Base-by-base conservation (phyloP, 495 filamentous ascomycete genomes). In the Chaetomidium leptoderma region DNA sequence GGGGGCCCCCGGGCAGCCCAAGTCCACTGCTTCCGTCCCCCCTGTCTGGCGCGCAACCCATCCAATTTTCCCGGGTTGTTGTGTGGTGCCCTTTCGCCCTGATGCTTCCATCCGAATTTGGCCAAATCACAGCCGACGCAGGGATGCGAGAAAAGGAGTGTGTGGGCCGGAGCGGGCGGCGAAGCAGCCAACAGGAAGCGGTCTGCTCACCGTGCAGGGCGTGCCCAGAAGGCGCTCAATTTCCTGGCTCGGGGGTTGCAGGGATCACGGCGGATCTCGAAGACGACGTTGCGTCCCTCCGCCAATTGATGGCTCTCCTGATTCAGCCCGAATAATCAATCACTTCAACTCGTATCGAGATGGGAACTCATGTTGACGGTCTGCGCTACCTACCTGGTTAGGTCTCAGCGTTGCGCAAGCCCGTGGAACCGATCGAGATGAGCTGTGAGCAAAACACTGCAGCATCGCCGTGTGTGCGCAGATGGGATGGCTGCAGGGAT, bases 61-160 rank as follows among this genome's bases (percentile, higher is more conserved):
- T 59, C 40, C 47, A 44, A 54, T 60, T 60, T 60, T 45, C 27
- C 48, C 46, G 32, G 16, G 48, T 9, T 49, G 48, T 21, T n/a
- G n/a, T n/a, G n/a, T n/a, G n/a, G n/a, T n/a, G n/a, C 10, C 6
- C 9, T 19, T 58, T 33, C 26, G 55, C 30, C 30, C 30, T 54
- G 52, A 44, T 30, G 46, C 53, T 23, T 45, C 36, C 48, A 35
- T 51, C 58, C 58, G 42, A 44, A 60, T 56, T 45, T 55, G 58
- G 58, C 39, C 52, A 55, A 55, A 51, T 55, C 37, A 45, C 29
- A 39, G 21, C 13, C 9, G 24, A 2, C 6, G 32, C 59, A 61
- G 59, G 58, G 58, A 40, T 60, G 24, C 9, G 45, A 11, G 44
- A 52, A 55, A 48, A 49, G 54, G 59, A 49, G 55, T 49, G 53